phyloP scores from a whole-genome alignment of 2,329 filamentous ascomycete genomes.

The Trichophyton mentagrophytes region DNA sequence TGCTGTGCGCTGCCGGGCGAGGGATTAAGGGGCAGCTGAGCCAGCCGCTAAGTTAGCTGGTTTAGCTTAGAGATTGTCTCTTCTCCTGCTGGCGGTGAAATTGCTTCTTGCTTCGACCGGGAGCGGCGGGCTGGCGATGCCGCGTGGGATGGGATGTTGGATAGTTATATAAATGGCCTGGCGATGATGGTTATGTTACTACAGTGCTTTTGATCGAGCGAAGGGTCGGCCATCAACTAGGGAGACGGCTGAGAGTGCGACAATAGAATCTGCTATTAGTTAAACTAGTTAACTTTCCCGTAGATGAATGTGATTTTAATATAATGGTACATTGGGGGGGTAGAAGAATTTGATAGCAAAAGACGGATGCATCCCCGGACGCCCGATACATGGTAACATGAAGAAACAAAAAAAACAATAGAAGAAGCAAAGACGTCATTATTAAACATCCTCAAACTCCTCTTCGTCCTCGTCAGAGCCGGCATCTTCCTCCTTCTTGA shows the following conservation, averaged over 20 bases:
- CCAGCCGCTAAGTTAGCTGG: no score
- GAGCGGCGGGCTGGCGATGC: background rate
- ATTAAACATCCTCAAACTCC: conserved; percentile 33
- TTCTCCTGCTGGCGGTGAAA: background rate
- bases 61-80: background rate
- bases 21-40: background rate
- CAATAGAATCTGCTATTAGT: background rate
- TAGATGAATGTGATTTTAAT: background rate
- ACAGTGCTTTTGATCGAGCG: no score
- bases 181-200: no score
- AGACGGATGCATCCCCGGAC: background rate
- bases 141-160: background rate
- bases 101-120: background rate
- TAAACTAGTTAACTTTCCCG: background rate
- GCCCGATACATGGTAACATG: background rate
- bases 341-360: background rate
- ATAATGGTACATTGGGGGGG: background rate
- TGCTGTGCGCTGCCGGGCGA: background rate
- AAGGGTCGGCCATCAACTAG: no score
- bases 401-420: background rate
- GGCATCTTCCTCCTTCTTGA: conserved; percentile 26
- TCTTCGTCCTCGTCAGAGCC: conserved; percentile 32
- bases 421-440: background rate
- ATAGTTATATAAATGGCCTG: background rate
- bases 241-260: background rate